Evolutionary conservation across 2,329 filamentous ascomycete genomes (phyloP).

Genomic region (Didymella sp.): DNA sequence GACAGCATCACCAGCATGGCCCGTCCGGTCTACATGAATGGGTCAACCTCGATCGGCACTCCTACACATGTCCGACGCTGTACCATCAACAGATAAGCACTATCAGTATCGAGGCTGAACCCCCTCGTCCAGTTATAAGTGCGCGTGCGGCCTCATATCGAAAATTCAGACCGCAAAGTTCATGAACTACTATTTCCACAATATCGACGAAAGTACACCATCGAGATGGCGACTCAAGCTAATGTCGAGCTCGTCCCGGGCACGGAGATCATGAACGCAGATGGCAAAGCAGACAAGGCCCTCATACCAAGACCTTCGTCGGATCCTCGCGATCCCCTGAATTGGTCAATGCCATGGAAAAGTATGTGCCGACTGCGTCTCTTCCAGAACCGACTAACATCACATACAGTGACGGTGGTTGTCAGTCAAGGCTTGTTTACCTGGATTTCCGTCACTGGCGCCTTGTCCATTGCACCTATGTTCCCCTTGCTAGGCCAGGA

Average conservation of each 20-base stretch:
- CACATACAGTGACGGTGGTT: conserved; percentile 42
- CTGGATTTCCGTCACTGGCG: conserved; percentile 54
- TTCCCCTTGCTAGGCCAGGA: conserved; percentile 52
- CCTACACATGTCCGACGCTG: conserved; percentile 5
- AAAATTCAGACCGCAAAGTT: background rate
- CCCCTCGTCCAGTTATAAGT: background rate
- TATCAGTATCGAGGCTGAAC: background rate
- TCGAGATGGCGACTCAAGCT: conserved; percentile 23
- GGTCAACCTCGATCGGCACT: conserved; percentile 2
- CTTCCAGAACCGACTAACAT: background rate
- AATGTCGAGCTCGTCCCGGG: conserved; percentile 37
- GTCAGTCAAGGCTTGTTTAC: conserved; percentile 52
- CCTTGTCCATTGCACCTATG: conserved; percentile 54
- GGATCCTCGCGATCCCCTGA: conserved; percentile 48
- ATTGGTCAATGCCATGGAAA: conserved; percentile 48
- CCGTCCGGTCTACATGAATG: background rate
- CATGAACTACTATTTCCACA: too few species aligned
- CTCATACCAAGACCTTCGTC: conserved; percentile 42
- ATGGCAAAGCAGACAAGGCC: conserved; percentile 32
- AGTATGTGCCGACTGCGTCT: conserved; percentile 25
- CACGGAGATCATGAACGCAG: conserved; percentile 38
- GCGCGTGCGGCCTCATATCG: too few species aligned
- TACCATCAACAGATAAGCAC: background rate
- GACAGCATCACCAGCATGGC: background rate
- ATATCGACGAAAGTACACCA: background rate